Conservation (phyloP, 2,329 filamentous ascomycete species). For the Botrytis pseudocinerea region DNA sequence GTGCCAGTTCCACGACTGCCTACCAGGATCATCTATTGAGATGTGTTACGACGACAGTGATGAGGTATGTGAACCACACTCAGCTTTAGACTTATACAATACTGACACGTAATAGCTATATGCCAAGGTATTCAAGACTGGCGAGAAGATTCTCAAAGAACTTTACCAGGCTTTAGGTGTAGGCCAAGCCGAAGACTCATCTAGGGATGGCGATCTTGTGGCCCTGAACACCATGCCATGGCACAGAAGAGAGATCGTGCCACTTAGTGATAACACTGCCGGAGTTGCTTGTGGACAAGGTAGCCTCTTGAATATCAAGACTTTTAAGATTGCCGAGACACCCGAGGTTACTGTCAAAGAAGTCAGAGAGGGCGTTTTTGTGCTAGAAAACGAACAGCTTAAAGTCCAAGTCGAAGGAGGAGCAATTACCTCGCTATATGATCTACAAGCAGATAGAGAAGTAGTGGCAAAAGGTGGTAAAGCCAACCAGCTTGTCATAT, state of each 20-base stretch:
- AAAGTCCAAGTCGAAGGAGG: conserved; percentile 72
- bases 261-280: conserved; percentile 55
- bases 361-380: conserved; percentile 62
- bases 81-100: conserved; percentile 16
- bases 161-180: conserved; percentile 69
- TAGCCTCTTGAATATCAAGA: conserved; percentile 52
- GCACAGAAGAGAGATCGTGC: conserved; percentile 72
- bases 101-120: conserved; percentile 62
- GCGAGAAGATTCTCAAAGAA: conserved; percentile 68
- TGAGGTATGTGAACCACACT: conserved; percentile 51
- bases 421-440: conserved; percentile 80
- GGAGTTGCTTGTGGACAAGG: conserved; percentile 60
- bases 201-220: conserved; percentile 51
- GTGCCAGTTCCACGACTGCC: conserved; percentile 96
- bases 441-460: conserved; percentile 72
- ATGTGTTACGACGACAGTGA: conserved; percentile 98
- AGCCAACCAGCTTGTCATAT: conserved; percentile 89
- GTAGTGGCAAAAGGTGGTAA: conserved; percentile 72
- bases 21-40: conserved; percentile 92
- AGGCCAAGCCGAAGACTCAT: conserved; percentile 46
- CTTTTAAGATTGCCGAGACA: conserved; percentile 50
- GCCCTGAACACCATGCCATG: conserved; percentile 87
- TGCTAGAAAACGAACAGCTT: conserved; percentile 77
- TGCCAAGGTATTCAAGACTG: conserved; percentile 75
- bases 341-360: conserved; percentile 55